Evolutionary conservation across 2,329 filamentous ascomycete species (phyloP), one percentile per base, ranked within the genome.

Genomic region (Akanthomyces uredinophilus): DNA sequence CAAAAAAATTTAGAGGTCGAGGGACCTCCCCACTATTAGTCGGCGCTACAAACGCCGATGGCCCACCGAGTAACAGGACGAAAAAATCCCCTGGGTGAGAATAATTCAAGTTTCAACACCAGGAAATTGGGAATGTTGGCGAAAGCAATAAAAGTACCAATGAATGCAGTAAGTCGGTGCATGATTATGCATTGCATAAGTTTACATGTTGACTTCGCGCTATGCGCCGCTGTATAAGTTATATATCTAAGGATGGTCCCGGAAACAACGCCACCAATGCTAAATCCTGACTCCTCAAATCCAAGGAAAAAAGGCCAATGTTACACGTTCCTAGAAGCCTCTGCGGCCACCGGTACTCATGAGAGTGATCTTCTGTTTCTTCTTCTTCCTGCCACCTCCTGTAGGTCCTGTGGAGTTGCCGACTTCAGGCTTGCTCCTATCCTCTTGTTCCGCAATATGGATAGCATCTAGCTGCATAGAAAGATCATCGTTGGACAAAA

Each of bases 311-410:
- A 35, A 35, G 11, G 2, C 22, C 43, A 22, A 11, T 35, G 35
- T 50, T 50, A 35, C 47, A 32, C 37, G 18, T 11, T 13, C 51
- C 59, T 61, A 80, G 29, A 74, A 72, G 27, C 80, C 81, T 66
- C 81, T 74, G 49, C 79, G 76, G n/a, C 83, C 79, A 51, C 83
- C 83, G 1, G 87, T 89, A 67, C 85, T 89, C 87, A 89, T 89
- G 65, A 89, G 72, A 16, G 86, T 89, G 64, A 89, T 89, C 77
- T 89, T 89, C 73, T 88, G 87, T 68, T 86, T 86, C 77, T 89
- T 88, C 76, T 88, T 88, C 76, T 87, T 88, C 74, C 77, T 88
- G n/a, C 76, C 74, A 13, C 74, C 76, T 1, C 74, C 74, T 10
- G 24, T 65, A 60, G n/a, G 76, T 1, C 74, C 74, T 11, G 24